Evolutionary conservation across 805 yeast genomes (phyloP), one percentile per base, ranked within the genome.

Genomic region (Zygosaccharomyces lentus): DNA sequence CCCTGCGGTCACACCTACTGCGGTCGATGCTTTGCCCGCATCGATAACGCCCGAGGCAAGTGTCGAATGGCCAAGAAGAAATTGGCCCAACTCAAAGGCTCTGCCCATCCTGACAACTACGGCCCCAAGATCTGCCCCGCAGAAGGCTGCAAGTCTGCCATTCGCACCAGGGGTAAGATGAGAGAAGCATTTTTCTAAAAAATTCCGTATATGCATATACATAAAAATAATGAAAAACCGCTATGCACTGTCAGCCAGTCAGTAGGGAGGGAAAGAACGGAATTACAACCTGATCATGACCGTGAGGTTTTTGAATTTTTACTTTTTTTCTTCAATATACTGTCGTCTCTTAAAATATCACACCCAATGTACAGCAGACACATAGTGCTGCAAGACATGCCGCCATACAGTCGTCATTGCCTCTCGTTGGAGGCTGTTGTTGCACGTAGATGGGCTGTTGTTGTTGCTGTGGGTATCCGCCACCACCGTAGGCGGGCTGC

Each of bases 1-100:
- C 65, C 68, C 32, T 88, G 96, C 69, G 96, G 96, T 0, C 96
- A 88, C 67, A 76, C 81, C 0, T 88, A 78, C 61, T 88, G 96
- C 64, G 96, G 96, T 1, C 66, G 91, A 34, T 88, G 96, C 66
- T 84, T 84, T 17, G 78, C 78, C 52, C 76, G 80, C 54, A 79
- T 84, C n/a, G 75, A 75, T 13, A 73, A 75, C 54, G 56, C 70
- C 3, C 59, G 62, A 47, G 54, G 53, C 0, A 51, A 50, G 7
- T 48, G 50, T 29, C 55, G 53, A 37, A 39, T 43, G 15, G 48
- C 59, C 2, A 66, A 59, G 51, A 60, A 51, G 45, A 54, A 52
- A 32, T 51, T 58, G 35, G 49, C 51, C 2, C 45, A 48, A 6
- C 49, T 47, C 9, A 60, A 50, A 55, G 73, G 64, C 39, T 64